phyloP scores from a whole-genome alignment of 768 basidiomycete genomes.

The Lanmaoa pseudosensibilis region DNA sequence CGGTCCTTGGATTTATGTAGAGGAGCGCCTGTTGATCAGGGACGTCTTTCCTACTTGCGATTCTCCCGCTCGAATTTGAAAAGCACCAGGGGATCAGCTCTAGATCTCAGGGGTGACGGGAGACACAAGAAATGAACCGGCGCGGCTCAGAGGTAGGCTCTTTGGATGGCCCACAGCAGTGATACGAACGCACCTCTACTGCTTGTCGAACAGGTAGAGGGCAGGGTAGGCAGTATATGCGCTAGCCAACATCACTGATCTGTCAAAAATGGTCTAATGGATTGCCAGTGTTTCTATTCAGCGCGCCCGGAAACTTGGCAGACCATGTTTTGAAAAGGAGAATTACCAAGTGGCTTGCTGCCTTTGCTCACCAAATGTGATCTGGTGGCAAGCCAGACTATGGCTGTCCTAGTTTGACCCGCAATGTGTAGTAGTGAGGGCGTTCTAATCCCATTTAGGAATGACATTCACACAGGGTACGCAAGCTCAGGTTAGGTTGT shows the following conservation, averaged over 20 bases:
- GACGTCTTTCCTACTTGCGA: background rate
- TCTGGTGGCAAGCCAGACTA: background rate
- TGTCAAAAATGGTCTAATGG: no score
- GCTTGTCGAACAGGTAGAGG: background rate
- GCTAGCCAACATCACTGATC: background rate
- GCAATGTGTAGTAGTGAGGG: background rate
- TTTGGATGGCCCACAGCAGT: background rate
- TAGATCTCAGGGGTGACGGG: background rate
- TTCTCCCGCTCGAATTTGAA: no score
- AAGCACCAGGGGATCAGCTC: background rate
- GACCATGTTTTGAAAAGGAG: background rate
- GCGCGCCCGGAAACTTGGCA: background rate
- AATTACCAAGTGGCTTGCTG: background rate
- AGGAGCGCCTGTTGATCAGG: background rate
- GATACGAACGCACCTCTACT: background rate
- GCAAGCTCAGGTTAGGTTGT: constrained; percentile 23
- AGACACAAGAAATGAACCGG: background rate
- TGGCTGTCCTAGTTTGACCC: no score
- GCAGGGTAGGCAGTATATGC: background rate
- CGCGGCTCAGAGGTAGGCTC: background rate
- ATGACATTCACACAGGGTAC: constrained; percentile 23
- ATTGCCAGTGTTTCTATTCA: background rate
- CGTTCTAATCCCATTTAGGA: constrained; percentile 8
- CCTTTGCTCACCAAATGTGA: background rate
- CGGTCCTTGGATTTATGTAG: background rate